Evolutionary conservation across 73 alveolate species (phyloP), one percentile per base, ranked within the genome.

Genomic region (Paramecium sonneborni): DNA sequence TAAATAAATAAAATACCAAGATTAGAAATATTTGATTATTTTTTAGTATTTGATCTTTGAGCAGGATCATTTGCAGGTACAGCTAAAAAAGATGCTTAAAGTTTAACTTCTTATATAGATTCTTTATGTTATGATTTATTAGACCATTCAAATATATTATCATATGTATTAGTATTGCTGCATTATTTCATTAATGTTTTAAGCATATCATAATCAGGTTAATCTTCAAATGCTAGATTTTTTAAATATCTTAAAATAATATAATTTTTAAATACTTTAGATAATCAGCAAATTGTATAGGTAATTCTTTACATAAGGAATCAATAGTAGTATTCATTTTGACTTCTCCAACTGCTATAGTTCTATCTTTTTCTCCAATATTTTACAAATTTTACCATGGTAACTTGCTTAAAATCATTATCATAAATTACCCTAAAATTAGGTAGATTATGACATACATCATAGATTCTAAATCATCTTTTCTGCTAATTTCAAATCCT

Each of bases 361-460:
- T 86, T 62, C 85, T 86, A 86, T 86, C 93, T 68, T 38, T 86
- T 6, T 86, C 93, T 20, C 88, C 85, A 24, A 86, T 76, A 41
- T 67, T 86, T 37, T 86, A 86, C 20, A 86, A 57, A 86, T 86
- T 86, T 76, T 86, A 86, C 93, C 96, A 93, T 95, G 97, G 18
- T 96, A 92, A 85, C 93, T 92, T 1, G 98, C 99, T 93, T 93
- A 85, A 93, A 94, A 92, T 9, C 98, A 99, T 76, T 93, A 97
- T 98, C 98, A 97, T 24, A 99, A 99, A 44, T 85, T 70, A 74
- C 87, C 97, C 97, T 56, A 93, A 86, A 79, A 93, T 67, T 57
- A 95, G 67, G 86, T 95, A 93, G 92, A 90, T 89, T 34, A 95
- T 79, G 37, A 92, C 95, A 95, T 95, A 95, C 30, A 93, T 92